Conservation (phyloP, 2,329 filamentous ascomycete genomes). For the Cytospora piceicola region DNA sequence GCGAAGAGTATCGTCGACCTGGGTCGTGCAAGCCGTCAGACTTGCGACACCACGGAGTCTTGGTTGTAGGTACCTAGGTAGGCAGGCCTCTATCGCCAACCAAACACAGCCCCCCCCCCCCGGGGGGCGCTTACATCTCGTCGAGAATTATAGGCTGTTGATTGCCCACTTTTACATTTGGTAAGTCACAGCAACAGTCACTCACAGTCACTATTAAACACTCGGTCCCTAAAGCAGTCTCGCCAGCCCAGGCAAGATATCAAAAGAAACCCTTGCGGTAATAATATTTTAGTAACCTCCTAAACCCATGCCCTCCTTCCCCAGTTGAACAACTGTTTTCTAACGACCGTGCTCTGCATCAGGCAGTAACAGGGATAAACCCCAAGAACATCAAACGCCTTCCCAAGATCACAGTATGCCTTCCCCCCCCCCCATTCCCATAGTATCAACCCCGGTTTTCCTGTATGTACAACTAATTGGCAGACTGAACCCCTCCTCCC, state of each 20-base stretch:
- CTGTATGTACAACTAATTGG: background rate
- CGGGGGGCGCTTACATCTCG: background rate
- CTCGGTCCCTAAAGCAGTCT: background rate
- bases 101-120: too few species aligned
- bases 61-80: background rate
- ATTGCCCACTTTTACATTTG: background rate
- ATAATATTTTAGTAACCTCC: background rate
- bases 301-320: background rate
- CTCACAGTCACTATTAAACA: background rate
- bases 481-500: background rate
- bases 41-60: background rate
- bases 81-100: background rate
- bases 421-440: background rate
- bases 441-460: background rate
- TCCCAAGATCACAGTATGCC: background rate
- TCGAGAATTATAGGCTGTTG: background rate
- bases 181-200: background rate
- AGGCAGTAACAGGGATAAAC: slow-evolving; percentile 17
- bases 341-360: slow-evolving; percentile 6
- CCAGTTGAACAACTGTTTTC: slow-evolving; percentile 8
- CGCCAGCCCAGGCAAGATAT: background rate
- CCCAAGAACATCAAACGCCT: background rate
- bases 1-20: too few species aligned
- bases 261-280: too few species aligned
- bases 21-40: background rate